Evolutionary conservation across 2,329 filamentous ascomycete genomes (phyloP), one percentile per base, ranked within the genome.

Genomic region (Zymoseptoria pseudotritici): DNA sequence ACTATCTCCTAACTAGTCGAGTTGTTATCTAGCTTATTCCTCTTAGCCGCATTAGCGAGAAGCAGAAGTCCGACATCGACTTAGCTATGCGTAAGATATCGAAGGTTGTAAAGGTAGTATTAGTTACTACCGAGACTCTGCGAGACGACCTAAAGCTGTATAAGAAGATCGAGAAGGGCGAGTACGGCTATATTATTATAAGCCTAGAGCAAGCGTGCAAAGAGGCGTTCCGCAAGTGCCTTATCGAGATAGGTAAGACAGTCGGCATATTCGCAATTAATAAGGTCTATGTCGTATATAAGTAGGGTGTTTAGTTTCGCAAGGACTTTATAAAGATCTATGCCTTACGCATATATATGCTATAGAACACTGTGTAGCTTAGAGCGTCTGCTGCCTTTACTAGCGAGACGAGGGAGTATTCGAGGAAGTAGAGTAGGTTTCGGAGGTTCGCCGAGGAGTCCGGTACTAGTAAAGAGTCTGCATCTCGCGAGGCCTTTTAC

Each of bases 361-460:
- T n/a, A n/a, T n/a, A n/a, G n/a, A n/a, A 53, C 26, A 53, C 51
- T 24, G 21, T 53, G 2, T 53, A 53, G 51, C 51, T 53, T 2
- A 10, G 51, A 22, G 51, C 51, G 19, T 53, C 21, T 17, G 17
- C 13, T 8, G 26, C 20, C 4, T 9, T 24, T 9, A 13, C 21
- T 2, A 4, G 17, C 7, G 13, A 53, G 21, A 53, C 51, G 21
- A 20, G n/a, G 13, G 21, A 53, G 51, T 53, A 53, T 53, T 20
- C 21, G 13, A 17, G 21, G 26, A 20, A 17, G 26, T 53, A 22
- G 4, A 11, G 51, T 53, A 53, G 51, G 8, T 53, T 53, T 20
- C 51, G 51, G 29, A 36, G 29, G 29, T 58, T 66, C 0, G 74
- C 67, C 77, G 76, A 79, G 57, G 78, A 67, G 26, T 72, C 68